Evolutionary conservation across 2,329 filamentous ascomycete genomes (phyloP).

Genomic region (Mycosphaerella arachidis): DNA sequence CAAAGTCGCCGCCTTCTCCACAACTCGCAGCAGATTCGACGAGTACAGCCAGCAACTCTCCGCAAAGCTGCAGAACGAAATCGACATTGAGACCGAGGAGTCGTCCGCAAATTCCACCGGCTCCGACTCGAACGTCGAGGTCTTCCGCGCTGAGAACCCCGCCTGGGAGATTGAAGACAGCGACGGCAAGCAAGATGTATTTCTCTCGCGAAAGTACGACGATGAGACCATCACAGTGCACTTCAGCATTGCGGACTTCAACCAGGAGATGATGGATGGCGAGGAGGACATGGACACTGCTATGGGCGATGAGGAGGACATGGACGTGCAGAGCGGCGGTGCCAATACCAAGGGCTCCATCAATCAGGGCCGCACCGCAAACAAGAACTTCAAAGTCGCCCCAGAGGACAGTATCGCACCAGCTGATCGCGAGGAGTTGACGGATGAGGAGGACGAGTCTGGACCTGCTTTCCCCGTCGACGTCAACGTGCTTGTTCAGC

Average conservation of each 20-base stretch:
- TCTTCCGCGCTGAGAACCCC: constrained; percentile 75
- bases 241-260: constrained; percentile 80
- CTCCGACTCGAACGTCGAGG: constrained; percentile 61
- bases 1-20: constrained; percentile 38
- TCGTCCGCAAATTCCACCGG: constrained; percentile 51
- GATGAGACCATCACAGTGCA: constrained; percentile 82
- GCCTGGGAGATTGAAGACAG: constrained; percentile 72
- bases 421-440: constrained; percentile 53
- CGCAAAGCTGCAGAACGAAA: constrained; percentile 79
- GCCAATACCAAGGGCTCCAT: constrained; percentile 54
- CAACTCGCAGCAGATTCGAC: constrained; percentile 37
- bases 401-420: constrained; percentile 55
- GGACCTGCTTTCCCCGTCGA: constrained; percentile 69
- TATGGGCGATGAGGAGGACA: constrained; percentile 50
- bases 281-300: constrained; percentile 38
- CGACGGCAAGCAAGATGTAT: constrained; percentile 80
- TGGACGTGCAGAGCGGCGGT: constrained; percentile 49
- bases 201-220: constrained; percentile 74
- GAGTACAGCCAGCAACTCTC: constrained; percentile 72
- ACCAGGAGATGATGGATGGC: constrained; percentile 50
- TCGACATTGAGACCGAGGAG: constrained; percentile 77
- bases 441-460: constrained; percentile 51
- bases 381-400: constrained; percentile 51
- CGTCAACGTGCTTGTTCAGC: constrained; percentile 83
- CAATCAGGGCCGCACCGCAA: constrained; percentile 50